Conservation (phyloP, 805 yeast species). For the Brettanomyces naardenensis region DNA sequence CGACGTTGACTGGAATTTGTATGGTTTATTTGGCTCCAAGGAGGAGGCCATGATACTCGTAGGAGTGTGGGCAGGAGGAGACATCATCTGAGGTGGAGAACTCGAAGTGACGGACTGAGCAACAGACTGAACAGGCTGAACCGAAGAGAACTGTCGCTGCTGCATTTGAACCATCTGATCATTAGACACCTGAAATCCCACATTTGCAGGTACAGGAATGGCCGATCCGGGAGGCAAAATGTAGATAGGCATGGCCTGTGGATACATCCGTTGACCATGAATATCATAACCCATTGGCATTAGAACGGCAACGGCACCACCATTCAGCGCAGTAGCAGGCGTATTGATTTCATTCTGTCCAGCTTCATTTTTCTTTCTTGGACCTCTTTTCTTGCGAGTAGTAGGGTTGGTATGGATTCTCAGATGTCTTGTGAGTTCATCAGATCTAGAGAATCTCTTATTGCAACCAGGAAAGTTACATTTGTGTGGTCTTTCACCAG, state of each 20-base stretch:
- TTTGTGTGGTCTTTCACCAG: constrained; percentile 78
- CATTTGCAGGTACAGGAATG: constrained; percentile 12
- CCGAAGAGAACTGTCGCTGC: too few species aligned
- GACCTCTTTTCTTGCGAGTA: constrained; percentile 45
- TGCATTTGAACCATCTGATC: constrained; percentile 9
- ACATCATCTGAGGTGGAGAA: background rate
- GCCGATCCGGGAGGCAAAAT: constrained; percentile 19
- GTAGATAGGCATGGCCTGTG: constrained; percentile 25
- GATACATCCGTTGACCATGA: constrained; percentile 24
- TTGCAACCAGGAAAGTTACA: constrained; percentile 66
- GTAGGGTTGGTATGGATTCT: constrained; percentile 69
- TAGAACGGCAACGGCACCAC: constrained; percentile 10
- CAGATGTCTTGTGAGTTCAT: constrained; percentile 66
- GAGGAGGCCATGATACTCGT: background rate
- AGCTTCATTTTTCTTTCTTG: constrained; percentile 13
- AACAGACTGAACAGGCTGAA: background rate
- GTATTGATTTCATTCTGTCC: constrained; percentile 8
- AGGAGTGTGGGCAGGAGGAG: background rate
- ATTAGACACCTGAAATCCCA: constrained; percentile 11
- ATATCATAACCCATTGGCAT: constrained; percentile 25
- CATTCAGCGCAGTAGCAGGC: constrained; percentile 4
- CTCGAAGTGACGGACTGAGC: background rate
- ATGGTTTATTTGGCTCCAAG: constrained; percentile 1
- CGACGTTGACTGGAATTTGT: background rate
- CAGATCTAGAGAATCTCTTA: constrained; percentile 61